Evolutionary conservation across 805 yeast genomes (phyloP).

Genomic region (Saccharomycopsis selenospora): DNA sequence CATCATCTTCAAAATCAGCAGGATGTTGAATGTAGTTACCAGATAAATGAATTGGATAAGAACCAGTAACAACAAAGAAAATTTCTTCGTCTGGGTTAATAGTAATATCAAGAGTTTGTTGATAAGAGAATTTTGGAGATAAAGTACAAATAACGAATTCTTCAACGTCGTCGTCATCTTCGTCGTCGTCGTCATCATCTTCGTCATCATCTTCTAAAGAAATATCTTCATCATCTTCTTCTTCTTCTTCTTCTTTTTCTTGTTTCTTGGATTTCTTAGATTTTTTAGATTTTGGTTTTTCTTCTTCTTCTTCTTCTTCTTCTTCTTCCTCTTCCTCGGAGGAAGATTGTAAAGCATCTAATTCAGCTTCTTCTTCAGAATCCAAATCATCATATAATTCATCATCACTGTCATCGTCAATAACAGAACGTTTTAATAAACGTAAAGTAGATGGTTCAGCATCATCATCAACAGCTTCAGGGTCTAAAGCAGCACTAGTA

Average conservation of each 20-base stretch:
- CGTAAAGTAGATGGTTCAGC: slow-evolving; percentile 84
- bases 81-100: slow-evolving; percentile 92
- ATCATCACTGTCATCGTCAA: slow-evolving; percentile 42
- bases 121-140: slow-evolving; percentile 76
- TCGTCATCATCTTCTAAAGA: slow-evolving; percentile 43
- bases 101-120: slow-evolving; percentile 86
- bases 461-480: slow-evolving; percentile 74
- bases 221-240: slow-evolving; percentile 45
- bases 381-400: slow-evolving; percentile 39
- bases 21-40: slow-evolving; percentile 98
- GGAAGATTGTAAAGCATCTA: slow-evolving; percentile 21
- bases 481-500: slow-evolving; percentile 94
- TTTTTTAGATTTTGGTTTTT: slow-evolving; percentile 24
- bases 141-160: slow-evolving; percentile 85
- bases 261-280: slow-evolving; percentile 15
- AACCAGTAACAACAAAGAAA: slow-evolving; percentile 90
- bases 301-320: slow-evolving; percentile 30
- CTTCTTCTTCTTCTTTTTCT: slow-evolving; percentile 33
- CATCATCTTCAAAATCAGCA: slow-evolving; percentile 61
- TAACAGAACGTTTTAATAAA: slow-evolving; percentile 60
- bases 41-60: slow-evolving; percentile 82
- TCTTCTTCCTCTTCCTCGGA: slow-evolving; percentile 17
- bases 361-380: slow-evolving; percentile 30
- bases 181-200: slow-evolving; percentile 49
- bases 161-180: slow-evolving; percentile 68